Evolutionary conservation across 2,329 filamentous ascomycete genomes (phyloP).

Genomic region (Sarocladium strictum): DNA sequence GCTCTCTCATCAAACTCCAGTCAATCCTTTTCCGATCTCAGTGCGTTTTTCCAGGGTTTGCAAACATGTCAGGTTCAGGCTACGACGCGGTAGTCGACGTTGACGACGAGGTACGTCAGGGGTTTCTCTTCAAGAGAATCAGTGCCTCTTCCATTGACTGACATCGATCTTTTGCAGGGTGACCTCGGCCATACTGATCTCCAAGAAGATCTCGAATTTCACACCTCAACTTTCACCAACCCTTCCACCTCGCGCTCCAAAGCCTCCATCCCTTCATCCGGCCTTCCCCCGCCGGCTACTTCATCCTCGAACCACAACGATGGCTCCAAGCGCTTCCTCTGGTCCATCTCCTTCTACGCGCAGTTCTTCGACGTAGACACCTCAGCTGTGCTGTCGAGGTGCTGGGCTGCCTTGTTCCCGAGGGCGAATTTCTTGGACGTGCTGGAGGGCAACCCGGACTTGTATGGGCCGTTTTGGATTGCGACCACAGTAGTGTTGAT

Average conservation of each 20-base stretch:
- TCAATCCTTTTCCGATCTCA: background rate
- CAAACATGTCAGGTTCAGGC: constrained; percentile 70
- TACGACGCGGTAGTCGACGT: constrained; percentile 98
- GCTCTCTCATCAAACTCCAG: too few relatives aligned
- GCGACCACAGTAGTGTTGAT: constrained; percentile 96
- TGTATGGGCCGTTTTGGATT: constrained; percentile 98
- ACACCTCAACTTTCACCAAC: constrained; percentile 80
- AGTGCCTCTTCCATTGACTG: background rate
- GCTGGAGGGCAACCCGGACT: constrained; percentile 89
- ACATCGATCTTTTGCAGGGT: constrained; percentile 50
- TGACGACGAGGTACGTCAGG: constrained; percentile 73
- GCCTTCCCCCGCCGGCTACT: constrained; percentile 52
- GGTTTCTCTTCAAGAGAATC: constrained; percentile 7
- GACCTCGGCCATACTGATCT: constrained; percentile 97
- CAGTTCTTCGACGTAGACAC: constrained; percentile 99
- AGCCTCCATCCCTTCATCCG: constrained; percentile 34
- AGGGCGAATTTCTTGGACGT: constrained; percentile 95
- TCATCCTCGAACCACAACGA: constrained; percentile 24
- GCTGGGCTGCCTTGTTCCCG: constrained; percentile 83
- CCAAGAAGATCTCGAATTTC: constrained; percentile 98
- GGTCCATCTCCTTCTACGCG: constrained; percentile 88
- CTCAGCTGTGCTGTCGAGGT: constrained; percentile 77
- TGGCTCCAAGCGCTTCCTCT: constrained; percentile 79
- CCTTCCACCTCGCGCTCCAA: constrained; percentile 34
- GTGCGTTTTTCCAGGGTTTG: background rate